Conservation (phyloP, 257 asterid species). For the Vinca minor region DNA sequence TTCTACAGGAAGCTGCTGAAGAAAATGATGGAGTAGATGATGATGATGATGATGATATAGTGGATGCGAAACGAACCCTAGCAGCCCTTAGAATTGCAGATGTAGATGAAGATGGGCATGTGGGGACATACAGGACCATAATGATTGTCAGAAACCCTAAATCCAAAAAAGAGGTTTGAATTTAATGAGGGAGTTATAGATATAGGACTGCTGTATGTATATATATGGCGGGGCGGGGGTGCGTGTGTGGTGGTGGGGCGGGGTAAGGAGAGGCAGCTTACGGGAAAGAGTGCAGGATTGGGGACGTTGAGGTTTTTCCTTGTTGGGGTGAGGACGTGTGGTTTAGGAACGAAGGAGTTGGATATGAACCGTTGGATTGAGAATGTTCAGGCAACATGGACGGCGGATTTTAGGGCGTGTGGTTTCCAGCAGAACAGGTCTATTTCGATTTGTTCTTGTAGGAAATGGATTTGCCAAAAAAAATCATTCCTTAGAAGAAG, state of each 20-base stretch:
- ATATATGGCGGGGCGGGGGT: no score
- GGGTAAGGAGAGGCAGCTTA: no score
- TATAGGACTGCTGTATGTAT: background rate
- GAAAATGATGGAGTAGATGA: conserved; percentile 15
- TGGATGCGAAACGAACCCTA: conserved; percentile 36
- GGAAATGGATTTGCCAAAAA: no score
- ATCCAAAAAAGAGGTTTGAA: background rate
- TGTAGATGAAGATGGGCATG: conserved; percentile 35
- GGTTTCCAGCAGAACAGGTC: background rate
- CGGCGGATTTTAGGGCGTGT: background rate
- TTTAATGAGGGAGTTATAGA: background rate
- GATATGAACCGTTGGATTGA: conserved; percentile 6
- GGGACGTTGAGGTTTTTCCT: background rate
- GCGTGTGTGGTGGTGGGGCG: no score
- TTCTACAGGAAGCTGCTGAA: conserved; percentile 14
- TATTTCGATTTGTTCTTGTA: no score
- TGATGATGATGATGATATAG: conserved; percentile 21
- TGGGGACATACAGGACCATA: conserved; percentile 39
- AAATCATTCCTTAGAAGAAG: no score
- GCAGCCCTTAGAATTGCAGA: conserved; percentile 37
- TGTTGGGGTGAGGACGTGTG: background rate
- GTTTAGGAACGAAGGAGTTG: background rate
- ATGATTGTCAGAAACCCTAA: conserved; percentile 9
- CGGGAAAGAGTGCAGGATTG: background rate
- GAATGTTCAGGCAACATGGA: background rate